These are phyloP conservation scores for Knoxia roxburghii DNA, from an alignment of 257 asterid genomes.

Conservation along the genomic window DNA sequence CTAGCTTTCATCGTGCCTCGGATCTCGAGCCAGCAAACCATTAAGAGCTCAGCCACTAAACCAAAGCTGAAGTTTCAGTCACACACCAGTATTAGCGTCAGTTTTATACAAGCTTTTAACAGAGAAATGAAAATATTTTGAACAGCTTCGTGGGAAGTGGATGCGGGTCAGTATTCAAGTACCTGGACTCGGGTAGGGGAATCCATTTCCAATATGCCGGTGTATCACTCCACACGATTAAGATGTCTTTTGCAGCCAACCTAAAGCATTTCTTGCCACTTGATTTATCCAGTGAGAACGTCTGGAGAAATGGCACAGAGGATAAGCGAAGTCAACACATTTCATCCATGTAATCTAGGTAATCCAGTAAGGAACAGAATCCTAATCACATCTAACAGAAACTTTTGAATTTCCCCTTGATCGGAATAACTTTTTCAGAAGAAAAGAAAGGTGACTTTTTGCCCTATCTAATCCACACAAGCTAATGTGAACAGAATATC, in stretches of 20 bases:
- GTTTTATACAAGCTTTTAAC: not conserved
- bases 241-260: constrained; percentile 63
- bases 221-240: constrained; percentile 51
- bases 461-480: not conserved
- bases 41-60: constrained; percentile 31
- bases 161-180: not conserved
- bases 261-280: constrained; percentile 68
- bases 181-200: constrained; percentile 56
- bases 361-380: no score
- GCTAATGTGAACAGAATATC: not conserved
- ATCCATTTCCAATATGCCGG: constrained; percentile 60
- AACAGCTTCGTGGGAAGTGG: no score
- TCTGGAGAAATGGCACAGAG: constrained; percentile 33
- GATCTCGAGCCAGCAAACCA: constrained; percentile 67
- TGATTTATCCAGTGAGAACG: constrained; percentile 60
- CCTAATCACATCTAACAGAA: no score
- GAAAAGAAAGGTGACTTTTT: not conserved
- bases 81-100: not conserved
- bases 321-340: no score
- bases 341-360: no score
- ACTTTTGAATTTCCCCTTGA: no score
- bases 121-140: not conserved
- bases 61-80: constrained; percentile 15
- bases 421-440: not conserved
- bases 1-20: constrained; percentile 34